A percentile compares a stretch with the other conserved stretches of the same genome.
Evolutionary conservation across 2,329 filamentous ascomycete species (phyloP).

Genomic region (Sporothrix schenckii): DNA sequence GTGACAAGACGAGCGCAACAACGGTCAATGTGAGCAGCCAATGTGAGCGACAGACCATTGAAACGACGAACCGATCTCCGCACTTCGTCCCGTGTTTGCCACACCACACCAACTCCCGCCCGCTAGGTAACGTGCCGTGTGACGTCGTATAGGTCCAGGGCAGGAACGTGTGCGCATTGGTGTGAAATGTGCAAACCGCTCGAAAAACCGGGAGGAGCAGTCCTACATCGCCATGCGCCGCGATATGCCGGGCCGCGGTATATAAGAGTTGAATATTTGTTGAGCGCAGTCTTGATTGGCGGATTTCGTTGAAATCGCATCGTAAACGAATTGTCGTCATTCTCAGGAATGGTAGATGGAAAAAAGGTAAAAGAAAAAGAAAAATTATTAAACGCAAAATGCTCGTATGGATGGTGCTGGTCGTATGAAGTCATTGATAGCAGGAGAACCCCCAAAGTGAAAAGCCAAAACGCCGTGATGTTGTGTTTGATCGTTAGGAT

Average conservation of each 20-base stretch:
- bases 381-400: neutral
- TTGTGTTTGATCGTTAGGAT: slow-evolving; percentile 10
- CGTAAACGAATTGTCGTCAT: neutral
- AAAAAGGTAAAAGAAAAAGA: neutral
- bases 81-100: slow-evolving; percentile 7
- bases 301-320: neutral
- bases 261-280: neutral
- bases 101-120: slow-evolving; percentile 2
- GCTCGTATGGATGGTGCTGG: neutral
- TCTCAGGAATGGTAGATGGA: neutral
- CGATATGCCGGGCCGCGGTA: neutral
- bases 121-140: slow-evolving; percentile 17
- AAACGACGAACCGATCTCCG: neutral
- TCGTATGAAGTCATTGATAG: neutral
- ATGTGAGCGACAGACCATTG: neutral
- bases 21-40: neutral
- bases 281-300: neutral
- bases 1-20: neutral
- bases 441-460: neutral
- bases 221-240: slow-evolving; percentile 18
- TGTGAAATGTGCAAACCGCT: too few relatives aligned
- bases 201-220: neutral
- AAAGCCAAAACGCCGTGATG: slow-evolving; percentile 25
- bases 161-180: neutral
- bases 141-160: slow-evolving; percentile 16